A percentile compares a stretch with the other conserved stretches of the same genome.
Evolutionary conservation across 2,329 filamentous ascomycete genomes (phyloP).

Genomic region (Cladorrhinum sp.): DNA sequence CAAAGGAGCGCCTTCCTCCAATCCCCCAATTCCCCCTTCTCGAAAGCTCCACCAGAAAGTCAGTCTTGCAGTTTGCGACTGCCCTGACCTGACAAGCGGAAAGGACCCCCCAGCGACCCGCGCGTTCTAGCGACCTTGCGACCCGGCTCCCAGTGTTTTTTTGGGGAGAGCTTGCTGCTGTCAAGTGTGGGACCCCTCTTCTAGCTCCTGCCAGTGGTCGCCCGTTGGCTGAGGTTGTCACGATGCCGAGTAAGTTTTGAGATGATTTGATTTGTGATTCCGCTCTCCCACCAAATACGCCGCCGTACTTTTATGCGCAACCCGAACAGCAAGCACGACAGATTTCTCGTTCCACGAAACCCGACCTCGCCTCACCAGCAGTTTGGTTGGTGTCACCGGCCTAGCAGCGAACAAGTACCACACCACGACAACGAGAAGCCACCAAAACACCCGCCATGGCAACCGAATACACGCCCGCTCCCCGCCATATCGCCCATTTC

Average conservation of each 20-base stretch:
- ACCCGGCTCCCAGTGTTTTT: neutral
- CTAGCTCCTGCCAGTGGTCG: neutral
- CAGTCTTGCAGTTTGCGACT: slow-evolving; percentile 6
- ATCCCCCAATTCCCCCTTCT: neutral
- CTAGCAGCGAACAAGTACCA: neutral
- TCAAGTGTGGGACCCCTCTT: slow-evolving; percentile 5
- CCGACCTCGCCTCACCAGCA: neutral
- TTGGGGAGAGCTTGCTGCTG: slow-evolving; percentile 1
- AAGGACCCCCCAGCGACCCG: slow-evolving; percentile 3
- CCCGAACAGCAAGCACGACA: neutral
- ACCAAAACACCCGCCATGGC: neutral
- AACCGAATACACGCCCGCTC: neutral
- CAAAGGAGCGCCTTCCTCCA: neutral
- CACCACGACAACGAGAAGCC: neutral
- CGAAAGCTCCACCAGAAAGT: slow-evolving; percentile 7
- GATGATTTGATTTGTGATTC: slow-evolving; percentile 2
- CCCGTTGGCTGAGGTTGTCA: slow-evolving; percentile 15
- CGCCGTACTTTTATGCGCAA: neutral
- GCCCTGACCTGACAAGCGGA: neutral
- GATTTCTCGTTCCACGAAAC: neutral
- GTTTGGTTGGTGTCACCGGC: neutral
- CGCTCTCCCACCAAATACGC: neutral
- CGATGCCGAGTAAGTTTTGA: slow-evolving; percentile 28
- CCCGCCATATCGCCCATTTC: neutral
- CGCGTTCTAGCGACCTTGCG: neutral